Base-by-base conservation (phyloP, 2,329 filamentous ascomycete genomes). In the Fusarium nygamai region DNA sequence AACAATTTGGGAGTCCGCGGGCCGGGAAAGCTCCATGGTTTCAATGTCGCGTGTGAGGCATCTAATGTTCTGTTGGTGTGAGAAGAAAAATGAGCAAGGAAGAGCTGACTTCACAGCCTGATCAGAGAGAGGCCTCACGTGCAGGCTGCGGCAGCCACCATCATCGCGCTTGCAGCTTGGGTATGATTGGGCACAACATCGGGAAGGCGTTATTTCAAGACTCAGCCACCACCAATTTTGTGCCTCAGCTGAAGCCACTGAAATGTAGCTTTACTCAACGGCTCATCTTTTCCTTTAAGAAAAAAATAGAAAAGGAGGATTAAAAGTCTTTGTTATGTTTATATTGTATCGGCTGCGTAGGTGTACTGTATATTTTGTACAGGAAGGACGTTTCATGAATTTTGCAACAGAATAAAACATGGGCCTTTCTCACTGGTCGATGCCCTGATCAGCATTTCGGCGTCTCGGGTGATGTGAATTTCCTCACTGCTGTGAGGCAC, bases 91-190 rank as follows among this genome's bases (percentile, higher is more conserved):
- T 12, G 27, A 5, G 20, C 8, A 16, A n/a, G 20, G n/a, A n/a
- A n/a, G 19, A 2, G 9, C 14, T 4, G 20, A 2, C 16, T 33
- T 33, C 33, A 20, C 33, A 59, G 41, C 57, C 41, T 59, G 41
- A 19, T 59, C 5, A 17, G 41, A 58, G n/a, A 57, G 56, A 59
- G 56, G 56, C 24, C 57, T 51, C 33, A 51, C 57, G 20, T 51
- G 33, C 24, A 50, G 12, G 1, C 31, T n/a, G 11, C 19, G 3
- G 19, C n/a, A 48, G 31, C n/a, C 31, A n/a, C 31, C 8, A 59
- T 4, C 11, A 2, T 9, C 12, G 22, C 31, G 19, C 56, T 36
- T 36, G 10, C 13, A 11, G 8, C 4, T 8, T 1, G 5, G 14
- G 9, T 8, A 8, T 59, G 19, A 59, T 59, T 59, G 41, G 56